Conservation (phyloP, 2,329 filamentous ascomycete genomes). For the Cordyceps pruinosa region DNA sequence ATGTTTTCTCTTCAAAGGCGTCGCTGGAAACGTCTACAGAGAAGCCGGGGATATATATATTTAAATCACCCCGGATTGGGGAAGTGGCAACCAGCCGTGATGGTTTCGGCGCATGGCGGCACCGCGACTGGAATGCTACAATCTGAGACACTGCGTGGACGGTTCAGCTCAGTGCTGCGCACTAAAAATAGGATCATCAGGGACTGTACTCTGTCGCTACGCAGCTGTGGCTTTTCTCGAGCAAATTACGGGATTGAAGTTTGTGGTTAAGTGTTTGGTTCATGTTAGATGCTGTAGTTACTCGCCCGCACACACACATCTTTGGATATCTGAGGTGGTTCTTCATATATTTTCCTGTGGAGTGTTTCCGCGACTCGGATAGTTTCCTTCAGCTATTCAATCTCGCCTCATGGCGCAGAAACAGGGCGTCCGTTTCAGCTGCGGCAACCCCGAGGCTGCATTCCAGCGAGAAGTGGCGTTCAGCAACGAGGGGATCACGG, state of each 20-base stretch:
- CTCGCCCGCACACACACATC: no score
- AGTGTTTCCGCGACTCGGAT: no score
- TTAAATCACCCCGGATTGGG: not conserved
- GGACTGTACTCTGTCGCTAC: no score
- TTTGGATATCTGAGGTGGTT: no score
- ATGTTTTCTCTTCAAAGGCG: no score
- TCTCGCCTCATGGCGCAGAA: no score
- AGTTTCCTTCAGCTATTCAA: no score
- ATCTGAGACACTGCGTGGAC: not conserved
- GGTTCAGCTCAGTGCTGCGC: not conserved
- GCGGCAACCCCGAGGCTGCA: not conserved
- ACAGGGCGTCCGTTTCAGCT: not conserved
- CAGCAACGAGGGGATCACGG: not conserved
- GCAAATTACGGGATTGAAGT: no score
- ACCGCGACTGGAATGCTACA: not conserved
- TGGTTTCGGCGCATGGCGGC: not conserved
- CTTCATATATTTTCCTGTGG: no score
- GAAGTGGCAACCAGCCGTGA: not conserved
- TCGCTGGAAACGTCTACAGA: not conserved
- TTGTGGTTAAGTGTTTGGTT: no score
- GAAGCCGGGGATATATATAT: not conserved
- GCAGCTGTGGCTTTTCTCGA: no score
- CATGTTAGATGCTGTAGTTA: no score
- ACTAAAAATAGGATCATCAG: slow-evolving; percentile 7
- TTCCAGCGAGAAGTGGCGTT: not conserved